Base-by-base conservation (phyloP, 371 early-diverging fungal genomes). In the Apophysomyces ossiformis region DNA sequence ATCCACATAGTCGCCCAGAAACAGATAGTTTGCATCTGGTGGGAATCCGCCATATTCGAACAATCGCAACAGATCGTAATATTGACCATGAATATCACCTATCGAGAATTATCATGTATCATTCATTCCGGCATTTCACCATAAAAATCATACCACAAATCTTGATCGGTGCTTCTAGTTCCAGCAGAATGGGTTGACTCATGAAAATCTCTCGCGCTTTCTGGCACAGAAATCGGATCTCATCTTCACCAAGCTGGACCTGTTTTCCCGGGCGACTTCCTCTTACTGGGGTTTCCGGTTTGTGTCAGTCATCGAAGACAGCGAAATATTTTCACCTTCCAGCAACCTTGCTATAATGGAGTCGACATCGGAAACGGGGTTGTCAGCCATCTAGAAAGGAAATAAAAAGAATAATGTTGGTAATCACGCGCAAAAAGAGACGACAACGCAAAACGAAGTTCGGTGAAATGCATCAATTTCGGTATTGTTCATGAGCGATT, bases 1-100 rank as follows among this genome's bases (percentile, higher is more conserved):
- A 77, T 96, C 96, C 11, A 97, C 96, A 73, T 97, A 97, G 83
- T 97, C 98, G 60, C 98, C 97, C 69, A 97, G 83, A 76, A 97
- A 97, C 59, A 97, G 85, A 70, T 94, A 94, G 77, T 94, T 94
- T 9, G 92, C 85, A 67, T 93, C 91, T 6, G 94, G 94, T 38
- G 95, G 95, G 76, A 92, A 93, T n/a, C 96, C 96, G 50, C 94
- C 92, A 65, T 93, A 91, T 76, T 95, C 93, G 72, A 99, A 94
- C 44, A 98, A 80, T 63, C 94, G 89, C 71, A 96, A 79, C 36
- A 98, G 85, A 76, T 98, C 98, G 77, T 93, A 92, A 80, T 95
- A 97, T 82, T 97, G 95, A 5, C 93, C 94, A 71, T 96, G 94
- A 45, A 92, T 89, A 62, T 77, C 76, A 69, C 73, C 76, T 75